These are phyloP conservation scores for Talaromyces piceae DNA, from an alignment of 2,329 filamentous ascomycete genomes.

Conservation along the genomic window DNA sequence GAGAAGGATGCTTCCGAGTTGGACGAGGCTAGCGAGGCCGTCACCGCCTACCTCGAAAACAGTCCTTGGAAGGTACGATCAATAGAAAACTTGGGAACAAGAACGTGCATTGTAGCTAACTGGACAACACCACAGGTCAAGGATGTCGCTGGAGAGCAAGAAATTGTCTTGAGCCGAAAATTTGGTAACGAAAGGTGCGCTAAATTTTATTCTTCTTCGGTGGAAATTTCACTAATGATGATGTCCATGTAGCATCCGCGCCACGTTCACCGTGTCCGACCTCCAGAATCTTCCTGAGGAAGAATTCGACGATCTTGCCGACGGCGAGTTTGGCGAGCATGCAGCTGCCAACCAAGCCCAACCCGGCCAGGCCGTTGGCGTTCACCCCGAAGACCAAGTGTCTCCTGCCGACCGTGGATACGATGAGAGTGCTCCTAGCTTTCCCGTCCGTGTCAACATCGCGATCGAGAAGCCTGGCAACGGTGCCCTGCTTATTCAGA, in stretches of 20 bases:
- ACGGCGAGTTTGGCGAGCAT: slow-evolving; percentile 50
- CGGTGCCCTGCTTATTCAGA: slow-evolving; percentile 80
- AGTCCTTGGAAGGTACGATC: slow-evolving; percentile 64
- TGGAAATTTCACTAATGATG: slow-evolving; percentile 3
- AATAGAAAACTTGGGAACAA: not conserved
- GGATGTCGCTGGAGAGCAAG: slow-evolving; percentile 77
- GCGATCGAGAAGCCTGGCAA: slow-evolving; percentile 80
- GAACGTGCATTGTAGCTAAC: not conserved
- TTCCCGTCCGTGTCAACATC: slow-evolving; percentile 77
- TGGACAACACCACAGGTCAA: slow-evolving; percentile 41
- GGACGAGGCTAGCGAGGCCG: slow-evolving; percentile 75
- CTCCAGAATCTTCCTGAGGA: slow-evolving; percentile 60
- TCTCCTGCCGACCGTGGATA: slow-evolving; percentile 51
- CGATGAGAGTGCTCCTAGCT: slow-evolving; percentile 53
- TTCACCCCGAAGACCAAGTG: slow-evolving; percentile 46
- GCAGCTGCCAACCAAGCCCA: slow-evolving; percentile 50
- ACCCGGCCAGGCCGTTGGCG: slow-evolving; percentile 45
- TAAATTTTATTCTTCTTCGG: not conserved
- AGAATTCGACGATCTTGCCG: slow-evolving; percentile 52
- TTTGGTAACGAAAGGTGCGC: slow-evolving; percentile 83
- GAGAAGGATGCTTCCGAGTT: slow-evolving; percentile 75
- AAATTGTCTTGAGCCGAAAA: slow-evolving; percentile 73
- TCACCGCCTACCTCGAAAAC: slow-evolving; percentile 84
- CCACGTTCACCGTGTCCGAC: slow-evolving; percentile 79
- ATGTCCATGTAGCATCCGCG: slow-evolving; percentile 54